Conservation (phyloP, 148 eudicot species). For the Bassia scoparia region DNA sequence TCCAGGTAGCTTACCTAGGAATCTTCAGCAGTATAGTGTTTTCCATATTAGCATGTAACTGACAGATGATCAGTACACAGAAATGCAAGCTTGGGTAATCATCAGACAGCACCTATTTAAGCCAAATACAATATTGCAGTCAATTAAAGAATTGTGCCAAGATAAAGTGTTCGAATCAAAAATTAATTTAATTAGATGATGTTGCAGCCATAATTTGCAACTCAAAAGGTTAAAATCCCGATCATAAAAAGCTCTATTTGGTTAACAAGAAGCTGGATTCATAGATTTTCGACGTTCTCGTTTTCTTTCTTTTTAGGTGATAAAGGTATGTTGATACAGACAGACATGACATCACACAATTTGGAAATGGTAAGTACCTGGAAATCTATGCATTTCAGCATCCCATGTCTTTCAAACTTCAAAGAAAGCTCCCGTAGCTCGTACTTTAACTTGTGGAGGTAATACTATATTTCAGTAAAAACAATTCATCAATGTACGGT, state of each 20-base stretch:
- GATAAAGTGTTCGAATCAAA: neutral
- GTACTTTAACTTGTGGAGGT: slow-evolving; percentile 96
- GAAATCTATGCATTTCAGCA: slow-evolving; percentile 83
- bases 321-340: too few species aligned
- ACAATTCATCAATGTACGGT: slow-evolving; percentile 1
- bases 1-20: slow-evolving; percentile 49
- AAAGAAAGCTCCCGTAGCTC: slow-evolving; percentile 76
- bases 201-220: neutral
- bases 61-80: slow-evolving; percentile 83
- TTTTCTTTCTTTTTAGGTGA: too few species aligned
- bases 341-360: neutral
- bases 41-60: slow-evolving; percentile 91
- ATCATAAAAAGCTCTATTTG: too few species aligned
- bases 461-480: slow-evolving; percentile 42
- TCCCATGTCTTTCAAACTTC: slow-evolving; percentile 91
- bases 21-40: slow-evolving; percentile 79
- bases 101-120: slow-evolving; percentile 60
- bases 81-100: slow-evolving; percentile 92
- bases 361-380: slow-evolving; percentile 39
- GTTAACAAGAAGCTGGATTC: too few species aligned
- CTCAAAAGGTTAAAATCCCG: neutral
- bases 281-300: too few species aligned
- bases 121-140: slow-evolving; percentile 13
- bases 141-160: neutral
- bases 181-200: neutral